Evolutionary conservation across 352 stramenopile genomes (phyloP).

Genomic region (Phytophthora gonapodyides): DNA sequence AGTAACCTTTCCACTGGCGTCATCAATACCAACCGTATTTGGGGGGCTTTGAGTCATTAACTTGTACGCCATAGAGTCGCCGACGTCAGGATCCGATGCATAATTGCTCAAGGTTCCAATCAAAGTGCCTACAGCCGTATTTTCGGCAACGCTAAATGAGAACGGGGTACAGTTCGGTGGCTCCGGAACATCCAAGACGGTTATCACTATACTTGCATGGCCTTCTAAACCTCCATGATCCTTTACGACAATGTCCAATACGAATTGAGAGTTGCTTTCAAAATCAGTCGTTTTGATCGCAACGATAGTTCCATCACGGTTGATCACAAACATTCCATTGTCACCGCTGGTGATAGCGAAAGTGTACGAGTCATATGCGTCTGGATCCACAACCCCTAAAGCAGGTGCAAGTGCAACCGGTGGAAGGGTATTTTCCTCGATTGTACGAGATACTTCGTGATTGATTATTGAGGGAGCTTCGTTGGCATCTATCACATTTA

Average conservation of each 20-base stretch:
- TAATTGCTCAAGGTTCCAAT: constrained; percentile 17
- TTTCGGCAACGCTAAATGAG: constrained; percentile 40
- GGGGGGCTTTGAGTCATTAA: constrained; percentile 15
- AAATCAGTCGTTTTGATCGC: constrained; percentile 45
- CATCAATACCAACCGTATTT: constrained; percentile 14
- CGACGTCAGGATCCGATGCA: constrained; percentile 19
- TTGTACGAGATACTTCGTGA: constrained; percentile 19
- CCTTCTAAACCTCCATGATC: constrained; percentile 45
- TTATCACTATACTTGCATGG: constrained; percentile 32
- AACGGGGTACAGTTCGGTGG: constrained; percentile 36
- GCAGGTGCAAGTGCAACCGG: constrained; percentile 36
- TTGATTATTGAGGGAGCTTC: constrained; percentile 45
- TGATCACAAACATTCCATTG: constrained; percentile 44
- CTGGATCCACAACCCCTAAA: constrained; percentile 41
- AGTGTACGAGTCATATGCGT: constrained; percentile 51
- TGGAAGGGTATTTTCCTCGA: constrained; percentile 49
- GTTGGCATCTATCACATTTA: constrained; percentile 57
- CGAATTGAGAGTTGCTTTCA: constrained; percentile 41
- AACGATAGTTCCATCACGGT: constrained; percentile 48
- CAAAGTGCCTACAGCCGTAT: constrained; percentile 4
- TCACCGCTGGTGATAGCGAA: constrained; percentile 44
- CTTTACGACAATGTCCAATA: constrained; percentile 43
- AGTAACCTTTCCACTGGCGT: constrained; percentile 25
- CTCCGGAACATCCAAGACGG: constrained; percentile 49
- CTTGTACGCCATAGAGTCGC: constrained; percentile 17